phyloP scores from a whole-genome alignment of 768 basidiomycete genomes.

The Podaxis sp. region DNA sequence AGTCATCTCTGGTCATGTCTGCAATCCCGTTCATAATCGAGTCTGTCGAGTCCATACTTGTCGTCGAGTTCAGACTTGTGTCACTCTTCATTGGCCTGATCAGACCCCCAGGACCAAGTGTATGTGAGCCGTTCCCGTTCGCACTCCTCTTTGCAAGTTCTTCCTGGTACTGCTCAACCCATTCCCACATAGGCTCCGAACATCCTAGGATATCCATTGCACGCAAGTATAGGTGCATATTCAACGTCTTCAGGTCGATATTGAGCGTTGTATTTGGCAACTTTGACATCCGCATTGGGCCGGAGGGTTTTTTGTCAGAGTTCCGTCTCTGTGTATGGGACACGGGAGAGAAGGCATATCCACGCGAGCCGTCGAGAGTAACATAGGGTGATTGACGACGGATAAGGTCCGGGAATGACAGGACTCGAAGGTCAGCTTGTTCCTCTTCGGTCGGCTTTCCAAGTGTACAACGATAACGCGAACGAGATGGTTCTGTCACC shows the following conservation, averaged over 20 bases:
- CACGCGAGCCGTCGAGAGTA: constrained; percentile 43
- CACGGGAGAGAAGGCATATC: constrained; percentile 43
- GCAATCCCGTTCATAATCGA: constrained; percentile 37
- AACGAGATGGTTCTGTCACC: constrained; percentile 20
- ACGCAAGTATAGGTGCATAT: constrained; percentile 62
- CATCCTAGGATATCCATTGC: constrained; percentile 68
- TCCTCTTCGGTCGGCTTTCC: constrained; percentile 18
- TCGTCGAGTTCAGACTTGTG: constrained; percentile 19
- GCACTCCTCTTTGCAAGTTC: constrained; percentile 12
- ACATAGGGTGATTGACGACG: constrained; percentile 45
- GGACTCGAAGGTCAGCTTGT: constrained; percentile 31
- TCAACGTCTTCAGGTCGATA: constrained; percentile 58
- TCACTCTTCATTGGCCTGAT: neutral
- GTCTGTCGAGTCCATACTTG: constrained; percentile 21
- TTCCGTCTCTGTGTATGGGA: constrained; percentile 23
- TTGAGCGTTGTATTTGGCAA: constrained; percentile 56
- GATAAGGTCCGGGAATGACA: constrained; percentile 35
- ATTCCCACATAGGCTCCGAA: constrained; percentile 81
- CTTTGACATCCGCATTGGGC: constrained; percentile 27
- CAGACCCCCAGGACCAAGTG: neutral
- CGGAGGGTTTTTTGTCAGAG: constrained; percentile 17
- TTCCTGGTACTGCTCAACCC: constrained; percentile 54
- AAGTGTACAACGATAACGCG: constrained; percentile 21
- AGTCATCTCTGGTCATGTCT: constrained; percentile 58
- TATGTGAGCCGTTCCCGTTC: constrained; percentile 1